phyloP scores from a whole-genome alignment of 495 filamentous ascomycete species.

The Chaetomidium leptoderma region DNA sequence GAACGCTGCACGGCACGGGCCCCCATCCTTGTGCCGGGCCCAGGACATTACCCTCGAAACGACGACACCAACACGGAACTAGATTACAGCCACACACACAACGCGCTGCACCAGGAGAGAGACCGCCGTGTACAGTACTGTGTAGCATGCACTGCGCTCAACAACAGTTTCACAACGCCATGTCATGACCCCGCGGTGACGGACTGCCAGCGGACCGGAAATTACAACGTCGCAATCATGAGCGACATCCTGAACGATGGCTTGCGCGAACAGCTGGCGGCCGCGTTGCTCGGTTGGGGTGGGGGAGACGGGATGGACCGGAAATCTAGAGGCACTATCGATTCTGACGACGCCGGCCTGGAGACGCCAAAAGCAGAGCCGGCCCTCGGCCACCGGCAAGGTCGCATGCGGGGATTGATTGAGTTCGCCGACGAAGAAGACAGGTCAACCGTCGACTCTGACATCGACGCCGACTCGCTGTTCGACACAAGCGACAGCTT shows the following conservation, averaged over 20 bases:
- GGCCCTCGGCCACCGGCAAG: not conserved
- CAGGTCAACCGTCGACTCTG: conserved; percentile 15
- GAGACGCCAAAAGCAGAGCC: not conserved
- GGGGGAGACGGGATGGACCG: not conserved
- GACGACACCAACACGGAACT: not conserved
- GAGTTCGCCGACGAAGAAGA: conserved; percentile 19
- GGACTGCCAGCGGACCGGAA: conserved; percentile 10
- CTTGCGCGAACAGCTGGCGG: conserved; percentile 10
- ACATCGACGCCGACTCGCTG: conserved; percentile 25
- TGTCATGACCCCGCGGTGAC: conserved; percentile 8
- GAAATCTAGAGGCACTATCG: not conserved
- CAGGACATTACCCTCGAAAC: not conserved
- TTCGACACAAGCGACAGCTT: not conserved
- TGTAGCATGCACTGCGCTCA: conserved; percentile 1
- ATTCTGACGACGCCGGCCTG: not conserved
- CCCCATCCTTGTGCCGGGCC: not conserved
- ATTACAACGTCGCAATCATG: conserved; percentile 22
- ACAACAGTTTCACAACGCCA: not conserved
- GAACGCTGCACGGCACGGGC: conserved; percentile 10
- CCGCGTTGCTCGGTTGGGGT: conserved; percentile 8
- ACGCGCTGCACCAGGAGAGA: not conserved
- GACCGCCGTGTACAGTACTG: not conserved
- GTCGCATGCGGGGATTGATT: conserved; percentile 23
- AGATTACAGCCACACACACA: not conserved
- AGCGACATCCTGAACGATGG: conserved; percentile 12